Evolutionary conservation across 2,329 filamentous ascomycete species (phyloP).

Genomic region (Teratosphaeria nubilosa): DNA sequence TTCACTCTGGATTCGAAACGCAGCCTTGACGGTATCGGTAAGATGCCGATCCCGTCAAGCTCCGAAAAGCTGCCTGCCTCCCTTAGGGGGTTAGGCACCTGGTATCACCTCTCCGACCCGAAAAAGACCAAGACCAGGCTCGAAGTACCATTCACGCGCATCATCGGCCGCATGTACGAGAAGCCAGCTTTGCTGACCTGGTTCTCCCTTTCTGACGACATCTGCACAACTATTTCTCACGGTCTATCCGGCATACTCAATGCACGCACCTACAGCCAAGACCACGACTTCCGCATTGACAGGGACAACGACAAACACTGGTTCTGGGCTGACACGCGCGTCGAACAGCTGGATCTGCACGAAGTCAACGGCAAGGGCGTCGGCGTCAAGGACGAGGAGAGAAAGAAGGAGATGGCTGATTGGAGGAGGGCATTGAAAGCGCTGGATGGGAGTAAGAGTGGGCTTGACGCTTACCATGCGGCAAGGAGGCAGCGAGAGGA

Average conservation of each 20-base stretch:
- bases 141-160: slow-evolving; percentile 39
- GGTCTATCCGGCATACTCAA: slow-evolving; percentile 38
- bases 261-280: slow-evolving; percentile 38
- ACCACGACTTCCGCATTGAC: slow-evolving; percentile 40
- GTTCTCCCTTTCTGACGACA: slow-evolving; percentile 26
- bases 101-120: slow-evolving; percentile 41
- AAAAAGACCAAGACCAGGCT: slow-evolving; percentile 28
- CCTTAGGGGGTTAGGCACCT: slow-evolving; percentile 39
- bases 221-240: slow-evolving; percentile 6
- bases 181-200: slow-evolving; percentile 38
- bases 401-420: slow-evolving; percentile 7
- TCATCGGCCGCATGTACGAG: slow-evolving; percentile 48
- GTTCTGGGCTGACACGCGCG: slow-evolving; percentile 49
- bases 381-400: slow-evolving; percentile 18
- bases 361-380: slow-evolving; percentile 46
- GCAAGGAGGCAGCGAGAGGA: slow-evolving; percentile 8
- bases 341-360: slow-evolving; percentile 46
- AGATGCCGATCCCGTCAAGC: slow-evolving; percentile 12
- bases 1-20: slow-evolving; percentile 33
- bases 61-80: slow-evolving; percentile 29
- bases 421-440: slow-evolving; percentile 19
- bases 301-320: slow-evolving; percentile 32
- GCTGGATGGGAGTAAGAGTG: slow-evolving; percentile 18
- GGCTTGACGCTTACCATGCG: slow-evolving; percentile 15
- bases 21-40: slow-evolving; percentile 22